These are phyloP conservation scores for Gilbertella persicaria DNA, from an alignment of 371 early-diverging fungal species.

Conservation along the genomic window DNA sequence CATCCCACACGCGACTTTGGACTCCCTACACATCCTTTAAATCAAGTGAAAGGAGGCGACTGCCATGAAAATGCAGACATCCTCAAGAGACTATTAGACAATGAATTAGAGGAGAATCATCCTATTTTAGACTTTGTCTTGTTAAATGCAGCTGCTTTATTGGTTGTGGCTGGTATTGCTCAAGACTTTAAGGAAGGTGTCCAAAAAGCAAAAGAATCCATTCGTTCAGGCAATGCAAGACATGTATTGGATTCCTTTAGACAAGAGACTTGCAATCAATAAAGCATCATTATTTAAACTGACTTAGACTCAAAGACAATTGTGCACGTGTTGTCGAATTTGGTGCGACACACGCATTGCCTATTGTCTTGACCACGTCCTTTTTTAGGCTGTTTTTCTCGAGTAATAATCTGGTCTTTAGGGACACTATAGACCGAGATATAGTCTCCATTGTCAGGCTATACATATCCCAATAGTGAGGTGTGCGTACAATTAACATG, in stretches of 20 bases:
- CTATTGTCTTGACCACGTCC: slow-evolving; percentile 1
- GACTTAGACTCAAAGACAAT: slow-evolving; percentile 4
- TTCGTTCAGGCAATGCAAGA: slow-evolving; percentile 72
- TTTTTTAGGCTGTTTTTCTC: slow-evolving; percentile 2
- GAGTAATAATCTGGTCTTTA: no score
- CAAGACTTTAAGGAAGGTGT: slow-evolving; percentile 78
- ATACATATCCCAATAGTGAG: no score
- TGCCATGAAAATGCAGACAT: slow-evolving; percentile 73
- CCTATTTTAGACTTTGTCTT: slow-evolving; percentile 91
- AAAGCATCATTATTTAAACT: neutral
- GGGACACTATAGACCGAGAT: no score
- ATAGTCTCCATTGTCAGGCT: no score
- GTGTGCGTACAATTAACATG: no score
- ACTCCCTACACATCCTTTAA: slow-evolving; percentile 70
- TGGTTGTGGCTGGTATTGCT: slow-evolving; percentile 83
- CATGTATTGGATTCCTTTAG: slow-evolving; percentile 64
- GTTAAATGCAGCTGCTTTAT: slow-evolving; percentile 85
- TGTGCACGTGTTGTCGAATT: slow-evolving; percentile 10
- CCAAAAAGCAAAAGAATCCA: slow-evolving; percentile 69
- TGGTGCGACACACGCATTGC: neutral
- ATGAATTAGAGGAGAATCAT: slow-evolving; percentile 53
- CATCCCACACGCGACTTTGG: slow-evolving; percentile 87
- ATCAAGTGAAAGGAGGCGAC: slow-evolving; percentile 79
- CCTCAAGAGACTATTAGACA: slow-evolving; percentile 66
- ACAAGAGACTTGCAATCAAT: slow-evolving; percentile 37